phyloP scores from a whole-genome alignment of 768 basidiomycete genomes.

The Kwoniella newhampshirensis region DNA sequence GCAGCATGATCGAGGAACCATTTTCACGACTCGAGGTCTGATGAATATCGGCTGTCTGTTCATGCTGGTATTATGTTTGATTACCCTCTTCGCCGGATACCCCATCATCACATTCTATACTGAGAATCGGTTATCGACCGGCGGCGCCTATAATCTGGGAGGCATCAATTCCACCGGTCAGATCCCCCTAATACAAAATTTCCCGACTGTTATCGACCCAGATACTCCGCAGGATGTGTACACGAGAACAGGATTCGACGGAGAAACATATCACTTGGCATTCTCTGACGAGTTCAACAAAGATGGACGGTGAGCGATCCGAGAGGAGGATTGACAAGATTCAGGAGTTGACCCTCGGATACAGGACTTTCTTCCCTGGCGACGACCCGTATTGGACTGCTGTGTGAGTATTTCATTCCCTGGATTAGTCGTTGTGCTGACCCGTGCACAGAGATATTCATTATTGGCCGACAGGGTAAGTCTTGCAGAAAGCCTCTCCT shows the following conservation, averaged over 20 bases:
- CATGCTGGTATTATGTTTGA: constrained; percentile 65
- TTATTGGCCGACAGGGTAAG: constrained; percentile 64
- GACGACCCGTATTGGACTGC: constrained; percentile 88
- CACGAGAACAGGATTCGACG: constrained; percentile 72
- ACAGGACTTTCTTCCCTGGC: constrained; percentile 56
- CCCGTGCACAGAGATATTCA: constrained; percentile 61
- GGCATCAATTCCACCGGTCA: constrained; percentile 85
- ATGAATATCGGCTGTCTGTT: constrained; percentile 72
- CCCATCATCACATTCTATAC: constrained; percentile 70
- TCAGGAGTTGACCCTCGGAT: background rate
- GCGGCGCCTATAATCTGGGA: constrained; percentile 77
- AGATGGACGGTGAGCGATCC: constrained; percentile 56
- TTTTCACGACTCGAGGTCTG: constrained; percentile 82
- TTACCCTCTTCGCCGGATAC: constrained; percentile 82
- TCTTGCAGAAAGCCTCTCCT: no score
- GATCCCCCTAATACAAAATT: constrained; percentile 69
- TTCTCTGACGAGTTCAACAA: constrained; percentile 85
- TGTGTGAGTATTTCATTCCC: constrained; percentile 45
- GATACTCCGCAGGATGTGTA: constrained; percentile 67
- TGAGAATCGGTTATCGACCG: constrained; percentile 26
- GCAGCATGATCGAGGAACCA: constrained; percentile 55
- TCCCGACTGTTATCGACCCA: constrained; percentile 71
- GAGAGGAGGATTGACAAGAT: background rate
- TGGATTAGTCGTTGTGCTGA: background rate
- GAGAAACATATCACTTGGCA: constrained; percentile 73